Percentiles rank a stretch among this genome's conserved stretches.
Evolutionary conservation across 441 rosid genomes (phyloP).

Genomic region (Adansonia madagascariensis): DNA sequence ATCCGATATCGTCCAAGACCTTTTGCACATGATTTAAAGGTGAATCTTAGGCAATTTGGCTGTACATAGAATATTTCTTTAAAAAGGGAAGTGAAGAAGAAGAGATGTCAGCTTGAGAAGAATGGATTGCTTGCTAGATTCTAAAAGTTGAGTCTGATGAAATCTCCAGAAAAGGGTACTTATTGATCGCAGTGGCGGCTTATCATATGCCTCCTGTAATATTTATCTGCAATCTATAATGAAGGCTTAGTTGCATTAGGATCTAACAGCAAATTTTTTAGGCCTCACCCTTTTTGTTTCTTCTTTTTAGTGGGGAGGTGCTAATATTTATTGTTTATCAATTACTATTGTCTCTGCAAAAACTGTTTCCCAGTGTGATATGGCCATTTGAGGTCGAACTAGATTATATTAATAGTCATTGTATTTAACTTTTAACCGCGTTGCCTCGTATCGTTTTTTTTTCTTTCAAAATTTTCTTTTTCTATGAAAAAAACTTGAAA

Average conservation of each 20-base stretch:
- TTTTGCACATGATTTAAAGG: slow-evolving; percentile 60
- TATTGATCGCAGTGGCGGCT: not conserved
- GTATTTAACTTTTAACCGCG: not conserved
- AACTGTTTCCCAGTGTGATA: slow-evolving; percentile 14
- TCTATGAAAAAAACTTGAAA: not conserved
- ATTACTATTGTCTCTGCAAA: not conserved
- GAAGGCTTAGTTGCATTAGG: not conserved
- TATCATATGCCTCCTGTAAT: not conserved
- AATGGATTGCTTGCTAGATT: not conserved
- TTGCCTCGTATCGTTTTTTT: not conserved
- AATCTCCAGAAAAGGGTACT: not conserved
- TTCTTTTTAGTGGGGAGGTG: slow-evolving; percentile 11
- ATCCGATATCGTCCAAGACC: slow-evolving; percentile 91
- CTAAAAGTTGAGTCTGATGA: not conserved
- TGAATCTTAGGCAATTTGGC: slow-evolving; percentile 1
- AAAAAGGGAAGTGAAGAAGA: not conserved
- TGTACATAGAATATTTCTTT: not conserved
- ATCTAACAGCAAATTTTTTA: slow-evolving; percentile 2
- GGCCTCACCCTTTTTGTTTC: slow-evolving; percentile 11
- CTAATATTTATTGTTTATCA: not conserved
- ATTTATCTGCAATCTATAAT: not conserved
- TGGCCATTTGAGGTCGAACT: not conserved
- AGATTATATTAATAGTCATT: not conserved
- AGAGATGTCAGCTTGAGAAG: slow-evolving; percentile 15
- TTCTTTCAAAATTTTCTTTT: not conserved